A percentile compares a stretch with the other conserved stretches of the same genome.
These are phyloP conservation scores for Saturnispora halmiae DNA, from an alignment of 805 yeast species.

Conservation along the genomic window DNA sequence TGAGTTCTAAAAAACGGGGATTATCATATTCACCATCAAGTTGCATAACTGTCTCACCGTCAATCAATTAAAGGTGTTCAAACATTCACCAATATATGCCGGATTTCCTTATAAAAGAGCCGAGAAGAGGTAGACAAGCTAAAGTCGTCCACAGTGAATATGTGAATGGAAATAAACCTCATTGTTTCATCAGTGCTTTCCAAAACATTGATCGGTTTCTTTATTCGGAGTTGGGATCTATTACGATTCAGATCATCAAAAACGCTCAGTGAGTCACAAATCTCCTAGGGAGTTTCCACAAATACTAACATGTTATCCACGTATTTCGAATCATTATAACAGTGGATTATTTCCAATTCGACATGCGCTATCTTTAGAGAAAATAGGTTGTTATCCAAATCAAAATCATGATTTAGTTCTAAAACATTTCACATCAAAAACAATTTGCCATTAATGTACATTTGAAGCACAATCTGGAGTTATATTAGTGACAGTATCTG, in stretches of 20 bases:
- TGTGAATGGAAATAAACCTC: too few relatives aligned
- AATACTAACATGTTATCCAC: background rate
- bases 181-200: background rate
- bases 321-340: background rate
- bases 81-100: background rate
- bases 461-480: too few relatives aligned
- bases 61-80: background rate
- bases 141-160: too few relatives aligned
- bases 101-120: background rate
- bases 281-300: background rate
- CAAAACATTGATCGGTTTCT: background rate
- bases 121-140: too few relatives aligned
- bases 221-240: background rate
- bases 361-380: background rate
- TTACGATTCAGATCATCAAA: background rate
- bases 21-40: background rate
- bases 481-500: background rate
- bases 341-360: background rate
- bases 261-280: background rate
- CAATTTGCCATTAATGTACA: background rate
- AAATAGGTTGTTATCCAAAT: background rate
- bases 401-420: background rate
- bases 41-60: background rate
- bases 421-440: slow-evolving; percentile 1
- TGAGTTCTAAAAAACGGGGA: background rate